Evolutionary conservation across 805 yeast species (phyloP).

Genomic region (Wickerhamomyces sydowiorum): DNA sequence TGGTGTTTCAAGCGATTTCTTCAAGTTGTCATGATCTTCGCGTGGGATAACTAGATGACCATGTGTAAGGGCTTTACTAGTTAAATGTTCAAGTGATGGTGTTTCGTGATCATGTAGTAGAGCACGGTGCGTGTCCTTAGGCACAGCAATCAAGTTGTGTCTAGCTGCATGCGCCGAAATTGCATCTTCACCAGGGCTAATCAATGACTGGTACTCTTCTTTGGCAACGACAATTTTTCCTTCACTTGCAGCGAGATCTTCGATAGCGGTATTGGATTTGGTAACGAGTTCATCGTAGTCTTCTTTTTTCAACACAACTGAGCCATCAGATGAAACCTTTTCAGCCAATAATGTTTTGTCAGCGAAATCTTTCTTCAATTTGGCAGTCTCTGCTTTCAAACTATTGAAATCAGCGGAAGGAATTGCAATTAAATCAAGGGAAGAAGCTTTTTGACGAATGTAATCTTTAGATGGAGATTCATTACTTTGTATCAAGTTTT

Average conservation of each 20-base stretch:
- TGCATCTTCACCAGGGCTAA: background rate
- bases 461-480: slow-evolving; percentile 18
- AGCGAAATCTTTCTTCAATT: slow-evolving; percentile 18
- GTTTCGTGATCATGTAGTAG: slow-evolving; percentile 13
- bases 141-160: slow-evolving; percentile 1
- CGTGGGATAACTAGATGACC: slow-evolving; percentile 20
- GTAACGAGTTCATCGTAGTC: slow-evolving; percentile 12
- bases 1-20: slow-evolving; percentile 16
- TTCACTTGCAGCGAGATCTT: background rate
- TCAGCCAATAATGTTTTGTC: slow-evolving; percentile 23
- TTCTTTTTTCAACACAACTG: slow-evolving; percentile 9
- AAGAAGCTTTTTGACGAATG: slow-evolving; percentile 14
- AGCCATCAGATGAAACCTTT: slow-evolving; percentile 18
- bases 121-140: slow-evolving; percentile 5
- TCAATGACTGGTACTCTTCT: slow-evolving; percentile 19
- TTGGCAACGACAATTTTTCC: slow-evolving; percentile 20
- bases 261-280: slow-evolving; percentile 4
- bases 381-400: slow-evolving; percentile 10
- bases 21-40: slow-evolving; percentile 18
- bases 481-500: background rate
- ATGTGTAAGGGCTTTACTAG: slow-evolving; percentile 12
- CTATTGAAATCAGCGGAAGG: slow-evolving; percentile 6
- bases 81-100: slow-evolving; percentile 23
- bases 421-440: slow-evolving; percentile 8
- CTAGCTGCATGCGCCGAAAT: background rate